A percentile compares a stretch with the other conserved stretches of the same genome.
Conservation (phyloP, 2,329 filamentous ascomycete species). For the Akanthomyces uredinophilus region DNA sequence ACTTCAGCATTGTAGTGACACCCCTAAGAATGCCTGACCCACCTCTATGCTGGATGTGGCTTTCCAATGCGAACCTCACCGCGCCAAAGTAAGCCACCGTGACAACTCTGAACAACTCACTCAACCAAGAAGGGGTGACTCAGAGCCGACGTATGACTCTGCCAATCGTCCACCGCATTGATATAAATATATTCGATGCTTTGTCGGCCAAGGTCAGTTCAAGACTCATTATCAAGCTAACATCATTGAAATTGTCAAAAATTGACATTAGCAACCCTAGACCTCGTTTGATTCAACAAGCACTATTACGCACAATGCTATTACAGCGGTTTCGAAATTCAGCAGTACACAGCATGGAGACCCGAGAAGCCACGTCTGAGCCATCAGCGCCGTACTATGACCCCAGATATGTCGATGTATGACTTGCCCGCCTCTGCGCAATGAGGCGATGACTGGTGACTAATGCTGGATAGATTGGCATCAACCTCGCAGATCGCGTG, state of each 20-base stretch:
- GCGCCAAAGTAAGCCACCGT: not conserved
- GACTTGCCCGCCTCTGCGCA: constrained; percentile 23
- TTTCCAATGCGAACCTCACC: not conserved
- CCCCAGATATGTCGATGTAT: constrained; percentile 58
- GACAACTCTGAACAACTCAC: not conserved
- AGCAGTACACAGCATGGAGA: constrained; percentile 3
- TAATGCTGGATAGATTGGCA: constrained; percentile 60
- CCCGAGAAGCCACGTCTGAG: not conserved
- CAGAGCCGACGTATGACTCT: constrained; percentile 1
- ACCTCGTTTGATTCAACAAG: constrained; percentile 7
- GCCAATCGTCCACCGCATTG: not conserved
- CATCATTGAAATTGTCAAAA: not conserved
- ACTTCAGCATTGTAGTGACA: not conserved
- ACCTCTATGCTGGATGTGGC: not conserved
- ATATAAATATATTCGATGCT: constrained; percentile 1
- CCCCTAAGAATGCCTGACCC: not conserved
- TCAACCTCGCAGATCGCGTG: constrained; percentile 91
- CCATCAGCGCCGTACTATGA: not conserved
- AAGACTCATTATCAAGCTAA: not conserved
- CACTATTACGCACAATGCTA: not conserved
- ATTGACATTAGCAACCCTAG: constrained; percentile 3
- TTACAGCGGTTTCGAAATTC: not conserved
- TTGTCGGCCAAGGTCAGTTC: not conserved
- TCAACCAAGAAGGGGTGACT: not conserved
- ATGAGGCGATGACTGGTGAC: constrained; percentile 14